phyloP scores from a whole-genome alignment of 495 filamentous ascomycete species.

The Apiosordaria backusii region DNA sequence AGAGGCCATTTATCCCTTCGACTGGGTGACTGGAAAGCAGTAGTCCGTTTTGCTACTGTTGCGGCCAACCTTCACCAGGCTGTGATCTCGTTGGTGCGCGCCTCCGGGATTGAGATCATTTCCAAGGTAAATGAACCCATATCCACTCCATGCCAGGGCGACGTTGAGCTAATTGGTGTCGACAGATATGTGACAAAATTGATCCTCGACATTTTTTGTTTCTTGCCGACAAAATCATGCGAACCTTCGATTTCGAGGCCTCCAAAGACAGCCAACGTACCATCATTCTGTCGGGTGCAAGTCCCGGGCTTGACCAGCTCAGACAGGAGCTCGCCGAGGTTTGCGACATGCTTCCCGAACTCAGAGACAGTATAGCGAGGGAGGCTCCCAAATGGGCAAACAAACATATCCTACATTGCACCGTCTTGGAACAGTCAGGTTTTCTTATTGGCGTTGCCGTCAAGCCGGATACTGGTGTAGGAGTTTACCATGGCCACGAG shows the following conservation, averaged over 20 bases:
- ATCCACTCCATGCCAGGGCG: background rate
- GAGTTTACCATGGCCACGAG: conserved; percentile 62
- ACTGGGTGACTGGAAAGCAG: conserved; percentile 66
- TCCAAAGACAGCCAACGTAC: conserved; percentile 71
- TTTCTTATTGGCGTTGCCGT: conserved; percentile 77
- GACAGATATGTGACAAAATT: conserved; percentile 40
- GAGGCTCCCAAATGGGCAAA: conserved; percentile 58
- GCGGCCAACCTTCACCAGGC: conserved; percentile 65
- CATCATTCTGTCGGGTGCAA: conserved; percentile 68
- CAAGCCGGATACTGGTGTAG: conserved; percentile 57
- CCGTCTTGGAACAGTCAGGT: conserved; percentile 88
- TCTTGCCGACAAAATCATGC: conserved; percentile 66
- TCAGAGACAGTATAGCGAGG: conserved; percentile 58
- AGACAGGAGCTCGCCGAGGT: conserved; percentile 76
- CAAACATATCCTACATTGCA: conserved; percentile 58
- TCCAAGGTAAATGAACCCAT: conserved; percentile 46
- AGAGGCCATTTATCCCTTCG: conserved; percentile 56
- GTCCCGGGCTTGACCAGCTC: conserved; percentile 71
- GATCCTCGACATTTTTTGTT: conserved; percentile 53
- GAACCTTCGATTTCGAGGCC: conserved; percentile 78
- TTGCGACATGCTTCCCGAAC: conserved; percentile 63
- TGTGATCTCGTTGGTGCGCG: conserved; percentile 58
- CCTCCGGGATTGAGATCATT: conserved; percentile 52
- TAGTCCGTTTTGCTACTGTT: conserved; percentile 52
- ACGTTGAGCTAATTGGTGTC: conserved; percentile 6